Base-by-base conservation (phyloP, 108 stramenopile genomes). In the Conticribra weissflogii region DNA sequence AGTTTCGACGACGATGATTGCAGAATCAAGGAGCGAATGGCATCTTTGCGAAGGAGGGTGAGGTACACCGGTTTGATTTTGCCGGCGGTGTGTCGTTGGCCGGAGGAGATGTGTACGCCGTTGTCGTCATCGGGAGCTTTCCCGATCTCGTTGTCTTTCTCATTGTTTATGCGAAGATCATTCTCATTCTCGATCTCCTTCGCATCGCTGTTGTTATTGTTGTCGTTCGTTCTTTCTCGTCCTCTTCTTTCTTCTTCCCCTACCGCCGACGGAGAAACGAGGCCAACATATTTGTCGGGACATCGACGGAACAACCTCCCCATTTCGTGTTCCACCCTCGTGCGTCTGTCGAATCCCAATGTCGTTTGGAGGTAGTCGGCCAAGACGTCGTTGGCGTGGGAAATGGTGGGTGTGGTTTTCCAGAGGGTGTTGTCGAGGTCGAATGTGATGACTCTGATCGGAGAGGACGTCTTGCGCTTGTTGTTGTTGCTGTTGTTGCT, bases 391-490 rank as follows among this genome's bases (percentile, higher is more conserved):
- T 94, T 94, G 48, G 93, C 93, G 28, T 85, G 82, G 33, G 65
- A 52, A 34, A 94, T 90, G 8, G 87, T 87, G 17, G 71, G 72
- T 0, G 61, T 61, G 0, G 93, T 94, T 51, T 87, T 91, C 93
- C 93, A 94, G 4, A 94, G 28, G 0, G 93, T 94, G 70, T 94
- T 88, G 70, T 94, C 93, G 0, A 94, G 78, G 71, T 94, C 93
- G 71, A 94, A 94, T 14, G 93, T 75, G 24, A 94, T 69, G 12
- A 94, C 82, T 32, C 82, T 62, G 4, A 94, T 81, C 45, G 81
- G 75, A 24, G 67, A 69, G n/a, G n/a, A n/a, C n/a, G n/a, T n/a
- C n/a, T n/a, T n/a, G n/a, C n/a, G n/a, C n/a, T n/a, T n/a, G n/a
- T n/a, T n/a, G n/a, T n/a, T 49, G 54, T 32, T 24, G 32, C 18